These are phyloP conservation scores for Tausonia pullulans DNA, from an alignment of 1,284 basidiomycete species.

Conservation along the genomic window DNA sequence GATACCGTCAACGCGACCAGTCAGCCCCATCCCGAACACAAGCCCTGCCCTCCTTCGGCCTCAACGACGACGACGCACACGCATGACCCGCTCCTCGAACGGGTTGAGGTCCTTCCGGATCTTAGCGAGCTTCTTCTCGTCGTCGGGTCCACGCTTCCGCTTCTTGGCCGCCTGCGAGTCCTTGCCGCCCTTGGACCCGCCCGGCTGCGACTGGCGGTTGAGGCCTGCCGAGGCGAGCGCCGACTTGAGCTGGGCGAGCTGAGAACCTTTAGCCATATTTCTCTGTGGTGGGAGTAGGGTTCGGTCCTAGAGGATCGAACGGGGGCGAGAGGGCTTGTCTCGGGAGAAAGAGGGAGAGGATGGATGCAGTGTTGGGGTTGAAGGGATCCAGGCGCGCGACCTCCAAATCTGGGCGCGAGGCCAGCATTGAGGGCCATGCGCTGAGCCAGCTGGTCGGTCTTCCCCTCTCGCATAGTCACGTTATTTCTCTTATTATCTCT, in stretches of 20 bases:
- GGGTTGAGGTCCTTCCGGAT: conserved; percentile 81
- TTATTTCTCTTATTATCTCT: too few species aligned
- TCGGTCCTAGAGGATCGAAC: too few species aligned
- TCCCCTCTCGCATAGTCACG: too few species aligned
- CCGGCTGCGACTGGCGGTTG: conserved; percentile 40
- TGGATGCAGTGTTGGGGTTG: too few species aligned
- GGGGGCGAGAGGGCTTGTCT: too few species aligned
- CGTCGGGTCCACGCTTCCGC: conserved; percentile 53
- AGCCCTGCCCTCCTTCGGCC: neutral
- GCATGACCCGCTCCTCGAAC: conserved; percentile 84
- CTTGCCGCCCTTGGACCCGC: conserved; percentile 31
- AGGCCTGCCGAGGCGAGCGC: conserved; percentile 68
- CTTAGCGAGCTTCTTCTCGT: conserved; percentile 64
- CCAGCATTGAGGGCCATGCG: too few species aligned
- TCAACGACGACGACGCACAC: conserved; percentile 28
- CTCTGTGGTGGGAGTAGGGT: neutral
- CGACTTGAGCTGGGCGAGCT: conserved; percentile 75
- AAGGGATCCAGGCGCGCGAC: too few species aligned
- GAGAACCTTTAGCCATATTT: conserved; percentile 43
- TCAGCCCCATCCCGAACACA: neutral
- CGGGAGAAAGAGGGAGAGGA: too few species aligned
- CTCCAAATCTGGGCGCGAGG: too few species aligned
- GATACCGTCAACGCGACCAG: neutral
- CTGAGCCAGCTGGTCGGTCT: too few species aligned
- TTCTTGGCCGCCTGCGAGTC: conserved; percentile 47